phyloP scores from a whole-genome alignment of 1,139 yeast genomes.

The Yamadazyma sp. region DNA sequence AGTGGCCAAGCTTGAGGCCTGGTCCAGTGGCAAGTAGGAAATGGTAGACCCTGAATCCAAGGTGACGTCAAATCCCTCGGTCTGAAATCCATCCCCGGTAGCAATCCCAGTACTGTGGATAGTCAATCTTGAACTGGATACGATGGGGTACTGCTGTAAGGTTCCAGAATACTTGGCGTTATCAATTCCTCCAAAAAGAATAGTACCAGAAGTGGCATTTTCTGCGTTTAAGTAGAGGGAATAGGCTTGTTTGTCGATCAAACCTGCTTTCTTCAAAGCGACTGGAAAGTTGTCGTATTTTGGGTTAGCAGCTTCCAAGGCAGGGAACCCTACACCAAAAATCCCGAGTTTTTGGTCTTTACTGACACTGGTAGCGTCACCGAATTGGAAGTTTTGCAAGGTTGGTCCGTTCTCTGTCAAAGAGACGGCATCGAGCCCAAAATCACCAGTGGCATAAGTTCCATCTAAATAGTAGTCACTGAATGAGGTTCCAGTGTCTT shows the following conservation, averaged over 20 bases:
- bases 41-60: conserved; percentile 33
- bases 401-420: conserved; percentile 5
- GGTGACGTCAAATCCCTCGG: conserved; percentile 23
- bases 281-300: conserved; percentile 28
- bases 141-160: conserved; percentile 15
- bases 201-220: conserved; percentile 30
- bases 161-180: conserved; percentile 33
- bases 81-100: conserved; percentile 6
- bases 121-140: conserved; percentile 15
- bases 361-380: conserved; percentile 6
- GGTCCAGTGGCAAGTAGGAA: conserved; percentile 21
- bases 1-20: conserved; percentile 11
- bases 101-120: neutral
- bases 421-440: conserved; percentile 7
- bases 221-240: conserved; percentile 29
- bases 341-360: conserved; percentile 30
- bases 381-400: conserved; percentile 6
- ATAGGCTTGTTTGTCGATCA: conserved; percentile 28
- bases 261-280: conserved; percentile 25
- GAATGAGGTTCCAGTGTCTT: conserved; percentile 4
- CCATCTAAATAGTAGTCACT: conserved; percentile 7
- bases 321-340: conserved; percentile 49
- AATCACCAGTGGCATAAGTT: conserved; percentile 9
- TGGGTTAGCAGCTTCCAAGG: conserved; percentile 3
- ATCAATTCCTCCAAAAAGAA: conserved; percentile 54